These are phyloP conservation scores for Trichoderma aggressivum DNA, from an alignment of 2,329 filamentous ascomycete species.

Conservation along the genomic window DNA sequence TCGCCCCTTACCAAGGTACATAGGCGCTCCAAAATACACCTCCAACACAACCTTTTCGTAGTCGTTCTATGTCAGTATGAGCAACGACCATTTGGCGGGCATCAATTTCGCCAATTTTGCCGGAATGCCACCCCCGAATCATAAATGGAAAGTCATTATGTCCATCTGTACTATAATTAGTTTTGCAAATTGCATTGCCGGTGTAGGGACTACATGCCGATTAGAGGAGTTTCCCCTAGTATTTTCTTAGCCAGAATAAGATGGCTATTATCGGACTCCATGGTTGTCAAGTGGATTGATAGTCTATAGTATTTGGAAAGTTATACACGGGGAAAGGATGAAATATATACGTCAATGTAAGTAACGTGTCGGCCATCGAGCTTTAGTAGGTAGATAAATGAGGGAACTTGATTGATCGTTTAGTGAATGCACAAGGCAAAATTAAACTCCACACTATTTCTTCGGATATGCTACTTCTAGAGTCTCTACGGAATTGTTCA, in stretches of 20 bases:
- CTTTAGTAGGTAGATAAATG: not conserved
- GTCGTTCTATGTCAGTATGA: conserved; percentile 63
- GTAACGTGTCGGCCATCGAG: not conserved
- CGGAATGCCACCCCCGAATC: conserved; percentile 51
- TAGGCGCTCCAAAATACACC: conserved; percentile 86
- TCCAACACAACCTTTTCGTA: conserved; percentile 64
- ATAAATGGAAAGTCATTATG: conserved; percentile 79
- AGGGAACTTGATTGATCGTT: not conserved
- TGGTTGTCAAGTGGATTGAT: not conserved
- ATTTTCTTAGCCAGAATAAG: not conserved
- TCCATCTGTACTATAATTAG: conserved; percentile 55
- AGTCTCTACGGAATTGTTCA: not conserved
- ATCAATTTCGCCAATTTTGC: conserved; percentile 63
- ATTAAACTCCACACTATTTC: not conserved
- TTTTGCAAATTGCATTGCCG: rapidly evolving
- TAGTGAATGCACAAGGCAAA: not conserved
- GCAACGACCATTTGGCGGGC: conserved; percentile 67
- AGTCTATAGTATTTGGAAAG: not conserved
- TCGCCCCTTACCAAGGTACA: conserved; percentile 60
- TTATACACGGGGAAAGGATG: not conserved
- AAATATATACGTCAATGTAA: not conserved
- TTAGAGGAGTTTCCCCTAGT: not conserved
- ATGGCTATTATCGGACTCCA: not conserved
- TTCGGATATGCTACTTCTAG: not conserved
- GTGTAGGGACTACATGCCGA: not conserved